Conservation (phyloP, 2,329 filamentous ascomycete genomes). For the Lasiodiplodia sp. region DNA sequence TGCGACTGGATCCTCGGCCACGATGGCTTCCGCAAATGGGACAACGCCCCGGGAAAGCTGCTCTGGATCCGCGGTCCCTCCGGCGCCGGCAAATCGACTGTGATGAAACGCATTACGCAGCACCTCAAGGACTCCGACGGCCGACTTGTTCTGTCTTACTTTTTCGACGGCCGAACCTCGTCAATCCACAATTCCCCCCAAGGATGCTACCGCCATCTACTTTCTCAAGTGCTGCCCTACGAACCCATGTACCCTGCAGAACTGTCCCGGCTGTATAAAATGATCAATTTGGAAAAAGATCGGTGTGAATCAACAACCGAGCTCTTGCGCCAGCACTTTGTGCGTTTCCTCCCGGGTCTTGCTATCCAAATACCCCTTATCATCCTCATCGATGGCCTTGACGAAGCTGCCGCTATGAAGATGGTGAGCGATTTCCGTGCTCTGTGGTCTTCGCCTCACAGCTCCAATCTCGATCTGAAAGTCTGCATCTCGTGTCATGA, state of each 20-base stretch:
- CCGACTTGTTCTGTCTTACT: background rate
- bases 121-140: background rate
- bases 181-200: background rate
- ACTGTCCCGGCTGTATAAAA: background rate
- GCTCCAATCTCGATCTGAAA: background rate
- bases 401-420: background rate
- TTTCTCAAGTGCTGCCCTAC: background rate
- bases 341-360: background rate
- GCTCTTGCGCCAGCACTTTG: background rate
- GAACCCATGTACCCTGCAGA: background rate
- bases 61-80: background rate
- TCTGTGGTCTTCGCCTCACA: background rate
- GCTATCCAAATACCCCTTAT: background rate
- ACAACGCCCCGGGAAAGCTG: background rate
- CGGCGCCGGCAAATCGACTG: background rate
- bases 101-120: constrained; percentile 4
- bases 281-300: background rate
- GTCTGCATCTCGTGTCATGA: background rate
- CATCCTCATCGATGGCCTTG: background rate
- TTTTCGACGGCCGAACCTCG: background rate
- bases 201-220: background rate
- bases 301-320: background rate
- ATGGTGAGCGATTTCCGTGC: background rate
- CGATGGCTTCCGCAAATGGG: background rate
- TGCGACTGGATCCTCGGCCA: background rate